Conservation (phyloP, 805 yeast species). For the Helenozyma baotianmanensis region DNA sequence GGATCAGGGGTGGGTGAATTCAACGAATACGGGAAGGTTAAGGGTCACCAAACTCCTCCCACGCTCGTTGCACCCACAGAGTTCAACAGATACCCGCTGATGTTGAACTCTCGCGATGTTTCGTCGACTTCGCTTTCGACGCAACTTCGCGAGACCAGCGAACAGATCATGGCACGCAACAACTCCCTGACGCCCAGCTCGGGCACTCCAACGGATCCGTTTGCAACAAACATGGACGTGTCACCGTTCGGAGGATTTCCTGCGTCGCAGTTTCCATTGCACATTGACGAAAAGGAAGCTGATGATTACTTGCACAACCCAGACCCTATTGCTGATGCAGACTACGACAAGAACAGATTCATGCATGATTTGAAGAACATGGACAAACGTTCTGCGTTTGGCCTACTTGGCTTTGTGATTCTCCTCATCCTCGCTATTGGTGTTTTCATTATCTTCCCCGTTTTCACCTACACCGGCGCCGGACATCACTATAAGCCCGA, state of each 20-base stretch:
- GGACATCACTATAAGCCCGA: conserved; percentile 25
- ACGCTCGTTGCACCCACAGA: conserved; percentile 11
- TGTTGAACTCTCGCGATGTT: conserved; percentile 11
- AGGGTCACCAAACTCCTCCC: background rate
- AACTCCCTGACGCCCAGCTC: conserved; percentile 7
- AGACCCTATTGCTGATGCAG: conserved; percentile 88
- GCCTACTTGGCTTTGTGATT: conserved; percentile 52
- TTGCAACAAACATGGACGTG: conserved; percentile 9
- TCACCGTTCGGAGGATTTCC: conserved; percentile 96
- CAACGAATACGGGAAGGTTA: background rate
- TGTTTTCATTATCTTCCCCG: conserved; percentile 76
- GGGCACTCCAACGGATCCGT: conserved; percentile 9
- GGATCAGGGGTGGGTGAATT: background rate
- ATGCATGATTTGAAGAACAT: conserved; percentile 58
- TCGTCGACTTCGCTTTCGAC: conserved; percentile 11
- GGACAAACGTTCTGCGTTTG: conserved; percentile 60
- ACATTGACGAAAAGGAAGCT: conserved; percentile 87
- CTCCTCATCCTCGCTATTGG: conserved; percentile 58
- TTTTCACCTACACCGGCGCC: conserved; percentile 75
- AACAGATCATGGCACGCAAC: no score
- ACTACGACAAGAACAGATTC: conserved; percentile 68
- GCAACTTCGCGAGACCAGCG: conserved; percentile 3
- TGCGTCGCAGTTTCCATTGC: conserved; percentile 89
- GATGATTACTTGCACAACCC: conserved; percentile 96
- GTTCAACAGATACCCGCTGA: conserved; percentile 17